Conservation (phyloP, 306 rosid species). For the Inga laurina region DNA sequence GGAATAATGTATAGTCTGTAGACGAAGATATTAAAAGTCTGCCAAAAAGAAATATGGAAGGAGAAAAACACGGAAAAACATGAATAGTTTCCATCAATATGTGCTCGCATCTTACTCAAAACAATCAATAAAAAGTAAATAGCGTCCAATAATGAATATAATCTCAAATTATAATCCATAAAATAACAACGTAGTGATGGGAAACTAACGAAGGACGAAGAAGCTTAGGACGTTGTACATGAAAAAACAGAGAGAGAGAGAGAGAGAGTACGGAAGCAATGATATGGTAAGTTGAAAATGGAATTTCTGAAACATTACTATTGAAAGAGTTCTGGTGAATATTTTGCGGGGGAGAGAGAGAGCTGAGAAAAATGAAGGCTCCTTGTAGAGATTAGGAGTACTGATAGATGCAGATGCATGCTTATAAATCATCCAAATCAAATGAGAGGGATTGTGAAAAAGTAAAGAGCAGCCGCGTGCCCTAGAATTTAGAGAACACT, state of each 20-base stretch:
- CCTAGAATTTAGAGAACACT: slow-evolving; percentile 49
- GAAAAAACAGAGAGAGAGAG: slow-evolving; percentile 16
- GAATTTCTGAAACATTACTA: neutral
- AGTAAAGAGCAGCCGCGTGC: slow-evolving; percentile 40
- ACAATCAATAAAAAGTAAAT: too few relatives aligned
- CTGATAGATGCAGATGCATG: neutral
- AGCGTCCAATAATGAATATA: neutral
- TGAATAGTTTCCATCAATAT: neutral
- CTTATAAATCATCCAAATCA: slow-evolving; percentile 28
- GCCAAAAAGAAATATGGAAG: neutral
- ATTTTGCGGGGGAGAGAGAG: neutral
- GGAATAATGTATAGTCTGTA: neutral
- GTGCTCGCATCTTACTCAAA: neutral
- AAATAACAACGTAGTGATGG: neutral
- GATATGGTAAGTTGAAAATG: neutral
- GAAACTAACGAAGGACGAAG: neutral
- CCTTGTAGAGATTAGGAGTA: neutral
- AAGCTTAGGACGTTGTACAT: slow-evolving; percentile 11
- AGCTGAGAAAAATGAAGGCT: too few relatives aligned
- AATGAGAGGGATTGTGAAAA: neutral
- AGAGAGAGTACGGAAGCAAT: neutral
- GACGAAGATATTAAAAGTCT: neutral
- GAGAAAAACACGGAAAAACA: neutral
- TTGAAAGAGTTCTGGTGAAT: slow-evolving; percentile 15
- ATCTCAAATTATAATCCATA: neutral